Conservation (phyloP, 2,329 filamentous ascomycete genomes). For the Pseudonectria buxi region DNA sequence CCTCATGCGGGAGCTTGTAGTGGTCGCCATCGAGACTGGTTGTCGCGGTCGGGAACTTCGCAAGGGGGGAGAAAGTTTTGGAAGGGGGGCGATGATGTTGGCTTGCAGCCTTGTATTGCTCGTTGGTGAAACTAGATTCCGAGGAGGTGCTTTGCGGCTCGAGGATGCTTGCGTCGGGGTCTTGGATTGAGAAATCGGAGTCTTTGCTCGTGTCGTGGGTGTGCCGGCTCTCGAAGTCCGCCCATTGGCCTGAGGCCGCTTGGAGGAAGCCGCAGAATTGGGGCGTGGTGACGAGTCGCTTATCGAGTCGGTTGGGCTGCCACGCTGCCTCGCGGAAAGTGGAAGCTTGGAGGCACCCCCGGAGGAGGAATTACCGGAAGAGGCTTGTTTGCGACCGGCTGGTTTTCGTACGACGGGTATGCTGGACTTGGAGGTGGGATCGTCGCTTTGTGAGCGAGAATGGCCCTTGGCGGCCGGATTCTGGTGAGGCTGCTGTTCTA, state of each 20-base stretch:
- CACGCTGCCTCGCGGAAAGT: constrained; percentile 38
- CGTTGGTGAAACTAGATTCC: constrained; percentile 38
- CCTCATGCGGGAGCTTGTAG: constrained; percentile 62
- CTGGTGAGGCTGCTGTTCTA: constrained; percentile 13
- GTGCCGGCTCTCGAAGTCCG: constrained; percentile 32
- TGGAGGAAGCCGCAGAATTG: constrained; percentile 46
- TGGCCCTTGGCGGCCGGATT: constrained; percentile 28
- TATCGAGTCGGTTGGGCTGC: constrained; percentile 37
- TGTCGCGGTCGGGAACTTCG: constrained; percentile 77
- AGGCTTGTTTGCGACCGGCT: constrained; percentile 16
- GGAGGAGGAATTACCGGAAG: constrained; percentile 18
- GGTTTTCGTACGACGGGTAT: constrained; percentile 28
- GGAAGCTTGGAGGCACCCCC: constrained; percentile 37
- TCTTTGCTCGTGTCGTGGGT: constrained; percentile 33
- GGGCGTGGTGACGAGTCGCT: constrained; percentile 49
- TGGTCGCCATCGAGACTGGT: constrained; percentile 67
- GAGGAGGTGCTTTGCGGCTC: constrained; percentile 34
- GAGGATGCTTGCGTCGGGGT: constrained; percentile 33
- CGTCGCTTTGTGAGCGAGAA: constrained; percentile 55
- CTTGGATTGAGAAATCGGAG: constrained; percentile 36
- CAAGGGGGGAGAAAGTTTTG: constrained; percentile 70
- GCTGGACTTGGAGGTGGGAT: constrained; percentile 33
- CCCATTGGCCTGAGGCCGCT: constrained; percentile 36
- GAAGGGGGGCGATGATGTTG: constrained; percentile 62
- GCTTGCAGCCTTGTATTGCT: constrained; percentile 60